Conservation (phyloP, 1,284 basidiomycete genomes). For the Gomphus sp. region DNA sequence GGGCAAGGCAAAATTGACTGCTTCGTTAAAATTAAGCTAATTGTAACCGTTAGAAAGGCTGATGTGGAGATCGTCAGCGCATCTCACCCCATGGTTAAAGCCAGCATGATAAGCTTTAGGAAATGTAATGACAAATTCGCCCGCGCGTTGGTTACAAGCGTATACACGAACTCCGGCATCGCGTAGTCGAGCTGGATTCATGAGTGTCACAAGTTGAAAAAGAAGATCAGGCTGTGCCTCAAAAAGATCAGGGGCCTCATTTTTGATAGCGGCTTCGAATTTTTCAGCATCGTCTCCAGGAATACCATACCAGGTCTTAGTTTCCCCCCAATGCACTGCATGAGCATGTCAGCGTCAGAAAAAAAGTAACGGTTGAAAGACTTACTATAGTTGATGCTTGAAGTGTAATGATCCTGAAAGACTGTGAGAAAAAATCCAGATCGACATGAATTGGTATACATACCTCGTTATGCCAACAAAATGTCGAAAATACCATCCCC, state of each 20-base stretch:
- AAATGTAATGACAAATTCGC: conserved; percentile 97
- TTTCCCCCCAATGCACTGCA: conserved; percentile 97
- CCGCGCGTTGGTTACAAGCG: conserved; percentile 93
- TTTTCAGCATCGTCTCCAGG: conserved; percentile 91
- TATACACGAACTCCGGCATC: conserved; percentile 91
- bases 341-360: background rate
- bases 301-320: conserved; percentile 99
- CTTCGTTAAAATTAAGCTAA: conserved; percentile 97
- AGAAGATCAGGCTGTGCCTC: conserved; percentile 95
- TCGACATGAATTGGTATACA: conserved; percentile 12
- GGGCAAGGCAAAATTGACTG: conserved; percentile 96
- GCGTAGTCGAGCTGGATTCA: conserved; percentile 85
- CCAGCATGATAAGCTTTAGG: conserved; percentile 98
- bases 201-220: conserved; percentile 96
- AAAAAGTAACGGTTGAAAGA: conserved; percentile 10
- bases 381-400: conserved; percentile 91
- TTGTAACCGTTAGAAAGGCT: conserved; percentile 3
- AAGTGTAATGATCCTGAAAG: conserved; percentile 89
- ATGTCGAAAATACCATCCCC: conserved; percentile 98
- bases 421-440: conserved; percentile 3
- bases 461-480: conserved; percentile 99
- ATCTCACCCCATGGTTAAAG: conserved; percentile 91
- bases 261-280: conserved; percentile 93
- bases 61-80: conserved; percentile 16
- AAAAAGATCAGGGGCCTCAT: conserved; percentile 97